Evolutionary conservation across 116 monocot species (phyloP), one percentile per base, ranked within the genome.

Genomic region (Cymodocea nodosa): DNA sequence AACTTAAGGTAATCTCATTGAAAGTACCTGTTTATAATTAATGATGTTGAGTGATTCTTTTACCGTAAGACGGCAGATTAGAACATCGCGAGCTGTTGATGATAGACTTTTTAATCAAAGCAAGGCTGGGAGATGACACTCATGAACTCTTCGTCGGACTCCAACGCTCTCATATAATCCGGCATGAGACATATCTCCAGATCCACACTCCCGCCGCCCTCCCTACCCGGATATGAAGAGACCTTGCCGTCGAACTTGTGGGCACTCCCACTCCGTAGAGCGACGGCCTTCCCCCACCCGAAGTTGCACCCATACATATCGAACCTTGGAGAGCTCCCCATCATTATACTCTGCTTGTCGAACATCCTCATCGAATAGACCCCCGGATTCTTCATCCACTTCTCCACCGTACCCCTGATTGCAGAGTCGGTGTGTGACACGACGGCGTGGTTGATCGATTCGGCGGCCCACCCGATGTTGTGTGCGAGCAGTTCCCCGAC

Each of bases 221-320:
- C 78, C 69, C 78, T 73, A 22, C 62, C 83, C 0, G 94, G 94
- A 56, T 86, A 94, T n/a, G 94, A 86, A 35, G 89, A 89, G 44
- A 87, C 80, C 84, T 94, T 94, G 13, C 94, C 89, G 73, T 89
- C 86, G 73, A 89, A 94, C 71, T 87, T 94, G 56, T 89, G 89
- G 0, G 89, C 89, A 68, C 66, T 68, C 16, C 94, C 94, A 75
- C 84, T 84, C 57, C 89, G 2, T 89, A 89, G 89, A 86, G 89
- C 30, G 2, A 30, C 30, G 30, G 30, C 30, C 30, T 30, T 30
- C 30, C 30, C 30, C 30, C 30, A 30, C 30, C 30, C 30, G 3
- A 30, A 30, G 30, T 30, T 3, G 72, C 80, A 76, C 52, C 84
- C 84, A 71, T 81, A 89, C 82, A 89, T 79, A 4, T 84, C 84